Evolutionary conservation across 345 rosid species (phyloP).

Genomic region (Boechera divaricarpa): DNA sequence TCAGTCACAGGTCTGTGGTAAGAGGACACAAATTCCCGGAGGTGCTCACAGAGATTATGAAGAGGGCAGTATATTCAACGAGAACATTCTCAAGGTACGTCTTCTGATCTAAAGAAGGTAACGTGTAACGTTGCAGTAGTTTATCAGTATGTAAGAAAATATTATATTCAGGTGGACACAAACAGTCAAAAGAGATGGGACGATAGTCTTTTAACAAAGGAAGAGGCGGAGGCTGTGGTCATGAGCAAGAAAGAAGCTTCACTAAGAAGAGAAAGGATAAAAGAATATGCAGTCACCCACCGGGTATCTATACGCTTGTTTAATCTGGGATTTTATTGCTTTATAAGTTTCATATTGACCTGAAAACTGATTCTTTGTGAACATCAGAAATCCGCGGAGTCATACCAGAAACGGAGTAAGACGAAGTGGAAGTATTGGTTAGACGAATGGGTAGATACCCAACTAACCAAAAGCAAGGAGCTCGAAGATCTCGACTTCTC

Average conservation of each 20-base stretch:
- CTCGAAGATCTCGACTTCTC: conserved; percentile 79
- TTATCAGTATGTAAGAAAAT: conserved; percentile 11
- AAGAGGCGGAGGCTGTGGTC: conserved; percentile 67
- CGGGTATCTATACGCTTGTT: conserved; percentile 53
- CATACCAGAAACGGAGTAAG: conserved; percentile 59
- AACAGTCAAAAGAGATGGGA: conserved; percentile 81
- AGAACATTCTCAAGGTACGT: conserved; percentile 61
- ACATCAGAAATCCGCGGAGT: conserved; percentile 79
- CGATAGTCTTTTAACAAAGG: conserved; percentile 77
- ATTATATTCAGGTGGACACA: conserved; percentile 60
- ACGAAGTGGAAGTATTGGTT: conserved; percentile 90
- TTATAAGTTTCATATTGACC: conserved; percentile 29
- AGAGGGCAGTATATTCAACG: conserved; percentile 56
- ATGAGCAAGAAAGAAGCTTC: conserved; percentile 77
- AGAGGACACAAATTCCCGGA: conserved; percentile 54
- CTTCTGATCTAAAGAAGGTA: neutral
- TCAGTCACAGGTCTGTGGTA: conserved; percentile 71
- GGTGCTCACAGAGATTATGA: conserved; percentile 45
- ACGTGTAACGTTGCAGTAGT: neutral
- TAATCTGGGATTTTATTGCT: neutral
- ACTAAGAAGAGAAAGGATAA: conserved; percentile 67
- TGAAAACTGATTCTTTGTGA: conserved; percentile 20
- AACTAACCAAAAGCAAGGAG: conserved; percentile 70
- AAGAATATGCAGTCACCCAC: conserved; percentile 65
- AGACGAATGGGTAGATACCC: conserved; percentile 89